These are phyloP conservation scores for Rhododendron kiyosumense DNA, from an alignment of 148 eudicot species.

Conservation along the genomic window DNA sequence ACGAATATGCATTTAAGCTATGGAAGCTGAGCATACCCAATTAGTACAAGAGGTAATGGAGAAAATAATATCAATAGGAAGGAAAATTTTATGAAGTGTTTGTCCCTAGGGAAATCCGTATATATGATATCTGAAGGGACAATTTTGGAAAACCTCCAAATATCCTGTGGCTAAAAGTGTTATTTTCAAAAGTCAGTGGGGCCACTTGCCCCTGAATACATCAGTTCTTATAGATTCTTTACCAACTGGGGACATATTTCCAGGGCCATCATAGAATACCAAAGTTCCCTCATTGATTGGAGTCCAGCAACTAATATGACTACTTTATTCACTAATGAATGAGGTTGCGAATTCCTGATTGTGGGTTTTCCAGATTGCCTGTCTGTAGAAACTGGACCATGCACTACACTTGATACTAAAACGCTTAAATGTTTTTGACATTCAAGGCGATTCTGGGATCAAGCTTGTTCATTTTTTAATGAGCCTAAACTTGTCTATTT, in stretches of 20 bases:
- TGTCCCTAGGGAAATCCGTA: no score
- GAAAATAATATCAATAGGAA: not conserved
- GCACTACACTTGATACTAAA: not conserved
- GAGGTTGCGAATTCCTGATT: not conserved
- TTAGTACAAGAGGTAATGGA: not conserved
- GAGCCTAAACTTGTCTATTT: not conserved
- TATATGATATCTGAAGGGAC: not conserved
- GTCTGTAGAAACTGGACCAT: not conserved
- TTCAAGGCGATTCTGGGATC: not conserved
- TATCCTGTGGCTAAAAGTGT: not conserved
- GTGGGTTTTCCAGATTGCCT: not conserved
- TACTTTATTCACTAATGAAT: not conserved
- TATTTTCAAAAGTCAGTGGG: not conserved
- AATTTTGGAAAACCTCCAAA: not conserved
- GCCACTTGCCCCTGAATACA: not conserved
- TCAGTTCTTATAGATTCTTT: not conserved
- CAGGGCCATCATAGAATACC: not conserved
- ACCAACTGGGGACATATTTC: not conserved
- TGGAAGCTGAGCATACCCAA: not conserved
- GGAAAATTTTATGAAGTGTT: not conserved
- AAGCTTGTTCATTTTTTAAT: not conserved
- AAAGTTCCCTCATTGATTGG: not conserved
- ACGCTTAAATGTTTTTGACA: not conserved
- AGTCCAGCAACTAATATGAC: not conserved
- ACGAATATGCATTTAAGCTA: not conserved